These are phyloP conservation scores for Glycine tomentella DNA, from an alignment of 306 rosid genomes.

Conservation along the genomic window DNA sequence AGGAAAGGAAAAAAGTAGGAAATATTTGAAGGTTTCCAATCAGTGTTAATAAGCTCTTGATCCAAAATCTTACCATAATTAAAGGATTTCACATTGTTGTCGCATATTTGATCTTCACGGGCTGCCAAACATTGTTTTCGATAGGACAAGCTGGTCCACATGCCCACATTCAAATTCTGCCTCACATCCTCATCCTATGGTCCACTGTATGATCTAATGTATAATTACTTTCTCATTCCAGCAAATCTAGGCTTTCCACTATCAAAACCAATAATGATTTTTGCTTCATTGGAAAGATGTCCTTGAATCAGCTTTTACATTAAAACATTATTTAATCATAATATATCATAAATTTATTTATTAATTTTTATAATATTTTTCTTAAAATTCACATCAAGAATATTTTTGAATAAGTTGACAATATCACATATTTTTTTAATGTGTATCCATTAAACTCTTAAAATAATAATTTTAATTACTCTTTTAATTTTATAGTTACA, in stretches of 20 bases:
- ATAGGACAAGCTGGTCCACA: constrained; percentile 4
- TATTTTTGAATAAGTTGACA: too few species aligned
- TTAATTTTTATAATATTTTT: too few species aligned
- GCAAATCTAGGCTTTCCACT: background rate
- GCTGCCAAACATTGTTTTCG: background rate
- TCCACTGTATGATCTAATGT: background rate
- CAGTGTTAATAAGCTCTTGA: background rate
- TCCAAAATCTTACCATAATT: constrained; percentile 4
- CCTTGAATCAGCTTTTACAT: background rate
- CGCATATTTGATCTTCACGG: background rate
- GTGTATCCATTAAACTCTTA: too few species aligned
- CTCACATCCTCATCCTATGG: background rate
- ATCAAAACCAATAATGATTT: background rate
- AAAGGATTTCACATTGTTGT: background rate
- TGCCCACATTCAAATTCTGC: background rate
- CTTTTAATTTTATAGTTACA: too few species aligned
- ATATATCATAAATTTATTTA: too few species aligned
- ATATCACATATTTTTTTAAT: too few species aligned
- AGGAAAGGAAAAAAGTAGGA: background rate
- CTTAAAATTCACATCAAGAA: too few species aligned
- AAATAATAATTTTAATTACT: too few species aligned
- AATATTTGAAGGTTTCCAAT: constrained; percentile 4
- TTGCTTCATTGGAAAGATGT: background rate
- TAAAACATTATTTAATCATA: too few species aligned
- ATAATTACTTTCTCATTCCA: background rate